phyloP scores from a whole-genome alignment of 2,329 filamentous ascomycete genomes.

The Pseudogymnoascus pannorum region DNA sequence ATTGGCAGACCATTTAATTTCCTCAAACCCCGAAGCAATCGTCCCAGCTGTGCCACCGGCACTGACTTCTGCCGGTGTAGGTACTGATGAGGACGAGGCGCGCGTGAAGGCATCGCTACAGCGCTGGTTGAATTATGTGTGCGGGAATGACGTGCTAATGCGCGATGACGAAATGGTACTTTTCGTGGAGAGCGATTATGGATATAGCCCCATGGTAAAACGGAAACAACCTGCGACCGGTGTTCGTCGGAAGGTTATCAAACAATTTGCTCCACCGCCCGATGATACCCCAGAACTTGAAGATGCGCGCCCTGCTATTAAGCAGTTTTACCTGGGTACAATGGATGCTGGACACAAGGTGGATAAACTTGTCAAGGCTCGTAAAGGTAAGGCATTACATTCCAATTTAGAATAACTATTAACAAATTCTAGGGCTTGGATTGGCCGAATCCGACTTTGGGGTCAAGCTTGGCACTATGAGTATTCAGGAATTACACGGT shows the following conservation, averaged over 20 bases:
- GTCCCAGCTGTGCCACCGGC: slow-evolving; percentile 92
- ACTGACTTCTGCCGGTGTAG: slow-evolving; percentile 87
- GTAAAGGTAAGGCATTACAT: slow-evolving; percentile 59
- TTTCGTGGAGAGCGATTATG: slow-evolving; percentile 98
- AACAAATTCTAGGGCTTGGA: slow-evolving; percentile 62
- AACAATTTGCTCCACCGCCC: slow-evolving; percentile 95
- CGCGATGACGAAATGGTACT: slow-evolving; percentile 94
- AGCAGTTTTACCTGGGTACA: slow-evolving; percentile 87
- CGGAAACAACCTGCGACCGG: slow-evolving; percentile 96
- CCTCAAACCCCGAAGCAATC: slow-evolving; percentile 91
- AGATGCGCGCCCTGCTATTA: slow-evolving; percentile 82
- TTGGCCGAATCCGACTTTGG: slow-evolving; percentile 90
- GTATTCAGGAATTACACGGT: slow-evolving; percentile 81
- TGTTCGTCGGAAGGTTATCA: slow-evolving; percentile 87
- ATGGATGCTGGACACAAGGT: slow-evolving; percentile 98
- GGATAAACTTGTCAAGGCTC: slow-evolving; percentile 84
- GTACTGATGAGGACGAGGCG: slow-evolving; percentile 90
- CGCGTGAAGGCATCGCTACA: slow-evolving; percentile 86
- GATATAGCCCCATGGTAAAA: slow-evolving; percentile 90
- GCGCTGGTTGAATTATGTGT: slow-evolving; percentile 90
- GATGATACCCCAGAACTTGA: slow-evolving; percentile 95
- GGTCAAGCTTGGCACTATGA: slow-evolving; percentile 78
- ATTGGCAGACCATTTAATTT: slow-evolving; percentile 91
- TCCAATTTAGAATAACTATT: slow-evolving; percentile 24
- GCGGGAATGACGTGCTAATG: slow-evolving; percentile 85